Base-by-base conservation (phyloP, 352 stramenopile genomes). In the Phytophthora sp. region DNA sequence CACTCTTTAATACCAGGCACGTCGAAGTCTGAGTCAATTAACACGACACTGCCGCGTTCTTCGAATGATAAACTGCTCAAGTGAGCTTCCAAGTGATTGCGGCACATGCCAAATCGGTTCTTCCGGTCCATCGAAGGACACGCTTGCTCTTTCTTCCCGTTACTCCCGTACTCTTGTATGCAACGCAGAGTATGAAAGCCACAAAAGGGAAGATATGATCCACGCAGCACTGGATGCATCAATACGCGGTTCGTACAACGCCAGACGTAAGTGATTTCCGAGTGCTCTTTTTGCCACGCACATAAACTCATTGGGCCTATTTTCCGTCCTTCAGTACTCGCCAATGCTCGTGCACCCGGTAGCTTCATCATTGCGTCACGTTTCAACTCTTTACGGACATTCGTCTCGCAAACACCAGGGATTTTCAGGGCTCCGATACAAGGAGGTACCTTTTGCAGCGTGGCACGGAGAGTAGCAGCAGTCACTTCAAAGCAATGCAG, bases 71-170 rank as follows among this genome's bases (percentile, higher is more conserved):
- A 54, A 12, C 58, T 76, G 46, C 70, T 90, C 33, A 91, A 55
- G 23, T 89, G 71, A 2, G 82, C 79, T 66, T 90, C 82, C 9
- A 90, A 46, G 46, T 91, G 85, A 57, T 91, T 90, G 20, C 81
- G 78, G 23, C 85, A 93, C 63, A 93, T 73, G 0, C 85, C 85
- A 67, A 89, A 88, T 0, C 49, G 33, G 38, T 91, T 93, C 21
- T 76, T 73, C 8, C 73, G 78, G 7, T 86, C 76, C 12, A 93
- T 85, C 0, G 59, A 3, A 4, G 79, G 71, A 46, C 85, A 93
- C 9, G 23, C 1, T 46, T 59, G 61, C 21, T 55, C 60, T 29
- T 69, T 79, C 20, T 65, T 76, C 21, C 65, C 62, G 30, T 80
- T 79, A 35, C 63, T 80, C 7, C 77, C 78, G 31, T 88, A 90